Percentiles rank a stretch among this genome's conserved stretches.
These are phyloP conservation scores for Leccinum imitatum DNA, from an alignment of 768 basidiomycete species.

Conservation along the genomic window DNA sequence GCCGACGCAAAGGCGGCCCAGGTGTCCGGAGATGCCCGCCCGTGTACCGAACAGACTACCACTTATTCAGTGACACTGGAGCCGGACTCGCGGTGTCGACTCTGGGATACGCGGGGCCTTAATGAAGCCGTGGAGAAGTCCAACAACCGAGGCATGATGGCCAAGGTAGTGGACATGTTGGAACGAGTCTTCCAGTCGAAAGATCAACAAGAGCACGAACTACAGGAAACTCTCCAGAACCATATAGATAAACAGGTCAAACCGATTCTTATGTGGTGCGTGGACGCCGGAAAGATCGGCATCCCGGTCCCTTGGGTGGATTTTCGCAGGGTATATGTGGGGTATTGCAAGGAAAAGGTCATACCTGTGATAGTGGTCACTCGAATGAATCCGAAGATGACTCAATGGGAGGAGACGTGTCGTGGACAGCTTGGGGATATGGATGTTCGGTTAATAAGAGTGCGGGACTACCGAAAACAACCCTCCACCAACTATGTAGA, in stretches of 20 bases:
- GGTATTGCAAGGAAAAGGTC: constrained; percentile 22
- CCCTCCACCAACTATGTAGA: constrained; percentile 14
- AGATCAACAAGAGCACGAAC: constrained; percentile 18
- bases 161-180: constrained; percentile 7
- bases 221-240: constrained; percentile 14
- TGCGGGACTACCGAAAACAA: constrained; percentile 11
- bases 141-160: constrained; percentile 5
- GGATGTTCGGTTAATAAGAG: constrained; percentile 9
- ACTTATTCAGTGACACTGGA: constrained; percentile 8
- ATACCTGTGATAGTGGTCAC: constrained; percentile 23
- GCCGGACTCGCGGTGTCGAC: constrained; percentile 9
- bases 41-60: constrained; percentile 18
- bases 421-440: constrained; percentile 12
- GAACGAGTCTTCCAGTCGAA: constrained; percentile 11
- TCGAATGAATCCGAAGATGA: constrained; percentile 2
- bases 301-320: constrained; percentile 16
- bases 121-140: constrained; percentile 18
- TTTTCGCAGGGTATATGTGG: constrained; percentile 25
- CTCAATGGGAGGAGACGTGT: constrained; percentile 16
- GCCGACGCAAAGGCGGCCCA: constrained; percentile 1
- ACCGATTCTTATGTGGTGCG: constrained; percentile 28
- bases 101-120: constrained; percentile 30
- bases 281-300: constrained; percentile 22
- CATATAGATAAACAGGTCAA: constrained; percentile 3
- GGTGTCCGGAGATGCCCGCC: constrained; percentile 19